A percentile compares a stretch with the other conserved stretches of the same genome.
phyloP scores from a whole-genome alignment of 169 alveolate genomes.

The Cryptosporidium andersoni region DNA sequence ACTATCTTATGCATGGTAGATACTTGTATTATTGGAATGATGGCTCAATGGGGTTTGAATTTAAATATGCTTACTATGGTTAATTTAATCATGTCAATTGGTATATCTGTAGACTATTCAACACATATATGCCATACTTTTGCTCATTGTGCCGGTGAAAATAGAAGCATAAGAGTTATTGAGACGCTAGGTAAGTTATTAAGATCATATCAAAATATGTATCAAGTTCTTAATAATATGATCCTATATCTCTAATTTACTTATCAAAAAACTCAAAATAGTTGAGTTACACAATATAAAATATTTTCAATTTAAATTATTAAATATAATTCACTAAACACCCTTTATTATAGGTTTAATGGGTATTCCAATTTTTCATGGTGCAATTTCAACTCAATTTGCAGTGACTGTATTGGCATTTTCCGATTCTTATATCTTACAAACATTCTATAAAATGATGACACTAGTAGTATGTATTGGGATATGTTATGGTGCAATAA shows the following conservation, averaged over 20 bases:
- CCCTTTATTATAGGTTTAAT: constrained; percentile 67
- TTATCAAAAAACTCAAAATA: not conserved
- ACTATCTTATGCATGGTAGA: constrained; percentile 77
- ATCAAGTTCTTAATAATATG: too few relatives aligned
- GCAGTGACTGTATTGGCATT: constrained; percentile 80
- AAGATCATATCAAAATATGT: too few relatives aligned
- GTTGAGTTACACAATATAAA: not conserved
- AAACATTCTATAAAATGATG: constrained; percentile 82
- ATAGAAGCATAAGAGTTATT: constrained; percentile 79
- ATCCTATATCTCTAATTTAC: not conserved
- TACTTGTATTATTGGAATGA: constrained; percentile 81
- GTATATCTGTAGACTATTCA: constrained; percentile 83
- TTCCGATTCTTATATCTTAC: constrained; percentile 78
- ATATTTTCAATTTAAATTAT: not conserved
- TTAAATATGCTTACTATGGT: constrained; percentile 86
- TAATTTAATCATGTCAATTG: constrained; percentile 81
- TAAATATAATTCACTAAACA: not conserved
- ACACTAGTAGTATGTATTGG: constrained; percentile 77
- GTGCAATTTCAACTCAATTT: constrained; percentile 83
- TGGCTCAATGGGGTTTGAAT: constrained; percentile 82
- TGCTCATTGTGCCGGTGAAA: constrained; percentile 81
- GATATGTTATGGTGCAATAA: constrained; percentile 68
- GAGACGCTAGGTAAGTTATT: constrained; percentile 79
- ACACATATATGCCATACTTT: constrained; percentile 84
- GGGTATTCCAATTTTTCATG: constrained; percentile 83